These are phyloP conservation scores for Pestalotiopsis sp. DNA, from an alignment of 2,329 filamentous ascomycete species.

Conservation along the genomic window DNA sequence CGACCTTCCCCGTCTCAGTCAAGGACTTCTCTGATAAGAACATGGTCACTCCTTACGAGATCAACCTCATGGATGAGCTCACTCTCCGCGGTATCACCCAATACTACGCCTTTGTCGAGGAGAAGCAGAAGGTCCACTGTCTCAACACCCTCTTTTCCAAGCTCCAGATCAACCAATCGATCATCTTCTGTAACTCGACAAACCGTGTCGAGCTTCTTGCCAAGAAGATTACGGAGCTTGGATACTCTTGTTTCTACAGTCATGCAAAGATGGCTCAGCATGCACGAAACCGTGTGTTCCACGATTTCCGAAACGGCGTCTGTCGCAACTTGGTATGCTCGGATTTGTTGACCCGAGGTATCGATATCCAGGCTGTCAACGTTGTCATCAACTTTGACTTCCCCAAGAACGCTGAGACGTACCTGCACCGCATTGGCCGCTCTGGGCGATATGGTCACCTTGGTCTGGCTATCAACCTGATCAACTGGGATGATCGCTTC, in stretches of 20 bases:
- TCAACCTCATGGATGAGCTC: slow-evolving; percentile 99
- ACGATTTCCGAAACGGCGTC: slow-evolving; percentile 97
- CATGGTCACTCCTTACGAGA: slow-evolving; percentile 95
- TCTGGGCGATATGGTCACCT: slow-evolving; percentile 97
- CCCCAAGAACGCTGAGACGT: slow-evolving; percentile 98
- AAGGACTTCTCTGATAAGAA: slow-evolving; percentile 99
- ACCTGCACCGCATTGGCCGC: slow-evolving; percentile 96
- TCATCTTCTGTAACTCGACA: slow-evolving; percentile 99
- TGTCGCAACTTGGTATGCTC: slow-evolving; percentile 98
- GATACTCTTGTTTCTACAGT: slow-evolving; percentile 99
- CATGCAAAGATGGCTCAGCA: slow-evolving; percentile 98
- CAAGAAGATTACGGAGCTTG: slow-evolving; percentile 98
- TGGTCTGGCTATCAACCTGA: slow-evolving; percentile 96
- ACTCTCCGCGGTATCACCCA: slow-evolving; percentile 97
- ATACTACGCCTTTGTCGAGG: slow-evolving; percentile 98
- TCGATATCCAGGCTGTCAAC: slow-evolving; percentile 98
- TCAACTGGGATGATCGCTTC: slow-evolving; percentile 99
- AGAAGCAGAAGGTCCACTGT: slow-evolving; percentile 99
- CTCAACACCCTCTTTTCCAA: slow-evolving; percentile 98
- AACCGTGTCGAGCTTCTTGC: slow-evolving; percentile 96
- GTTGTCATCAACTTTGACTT: slow-evolving; percentile 99
- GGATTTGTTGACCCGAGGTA: slow-evolving; percentile 95
- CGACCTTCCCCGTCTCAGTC: slow-evolving; percentile 95
- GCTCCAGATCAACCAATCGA: slow-evolving; percentile 99
- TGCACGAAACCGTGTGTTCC: slow-evolving; percentile 96